Percentiles rank a stretch among this genome's conserved stretches.
Evolutionary conservation across 768 basidiomycete species (phyloP).

Genomic region (Harrya chromipes): DNA sequence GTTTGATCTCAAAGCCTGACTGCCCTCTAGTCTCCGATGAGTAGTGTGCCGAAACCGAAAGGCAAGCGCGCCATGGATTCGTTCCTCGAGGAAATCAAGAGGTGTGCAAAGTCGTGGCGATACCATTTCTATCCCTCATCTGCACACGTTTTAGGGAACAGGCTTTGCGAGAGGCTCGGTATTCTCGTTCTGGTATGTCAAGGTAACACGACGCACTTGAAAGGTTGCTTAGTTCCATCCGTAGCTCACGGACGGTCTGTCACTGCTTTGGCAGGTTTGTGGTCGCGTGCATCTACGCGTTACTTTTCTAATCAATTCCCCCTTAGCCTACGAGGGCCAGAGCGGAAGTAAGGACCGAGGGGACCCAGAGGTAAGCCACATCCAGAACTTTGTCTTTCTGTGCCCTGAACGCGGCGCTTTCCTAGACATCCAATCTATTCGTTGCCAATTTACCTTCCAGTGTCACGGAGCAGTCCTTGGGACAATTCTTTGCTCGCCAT

Average conservation of each 20-base stretch:
- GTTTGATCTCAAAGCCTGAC: constrained; percentile 1
- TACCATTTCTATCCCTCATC: not conserved
- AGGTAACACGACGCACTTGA: not conserved
- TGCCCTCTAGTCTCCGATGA: constrained; percentile 52
- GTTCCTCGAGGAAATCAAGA: constrained; percentile 95
- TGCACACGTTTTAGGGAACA: constrained; percentile 67
- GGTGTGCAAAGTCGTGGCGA: constrained; percentile 40
- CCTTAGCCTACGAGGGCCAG: constrained; percentile 80
- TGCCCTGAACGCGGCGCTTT: constrained; percentile 1
- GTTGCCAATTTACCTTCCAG: constrained; percentile 89
- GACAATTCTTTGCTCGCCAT: constrained; percentile 84
- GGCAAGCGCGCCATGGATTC: constrained; percentile 96
- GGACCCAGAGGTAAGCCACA: constrained; percentile 68
- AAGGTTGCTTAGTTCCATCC: constrained; percentile 2
- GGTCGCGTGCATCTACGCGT: not conserved
- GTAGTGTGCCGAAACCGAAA: constrained; percentile 64
- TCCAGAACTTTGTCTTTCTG: not conserved
- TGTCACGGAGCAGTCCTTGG: constrained; percentile 82
- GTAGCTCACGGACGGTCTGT: constrained; percentile 71
- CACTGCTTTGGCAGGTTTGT: constrained; percentile 84
- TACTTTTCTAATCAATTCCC: constrained; percentile 1
- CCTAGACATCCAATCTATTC: constrained; percentile 90
- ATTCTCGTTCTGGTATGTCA: constrained; percentile 59
- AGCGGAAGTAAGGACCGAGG: constrained; percentile 88
- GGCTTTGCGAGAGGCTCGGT: constrained; percentile 84